phyloP scores from a whole-genome alignment of 2,329 filamentous ascomycete species.

The Sclerotinia subarctica region DNA sequence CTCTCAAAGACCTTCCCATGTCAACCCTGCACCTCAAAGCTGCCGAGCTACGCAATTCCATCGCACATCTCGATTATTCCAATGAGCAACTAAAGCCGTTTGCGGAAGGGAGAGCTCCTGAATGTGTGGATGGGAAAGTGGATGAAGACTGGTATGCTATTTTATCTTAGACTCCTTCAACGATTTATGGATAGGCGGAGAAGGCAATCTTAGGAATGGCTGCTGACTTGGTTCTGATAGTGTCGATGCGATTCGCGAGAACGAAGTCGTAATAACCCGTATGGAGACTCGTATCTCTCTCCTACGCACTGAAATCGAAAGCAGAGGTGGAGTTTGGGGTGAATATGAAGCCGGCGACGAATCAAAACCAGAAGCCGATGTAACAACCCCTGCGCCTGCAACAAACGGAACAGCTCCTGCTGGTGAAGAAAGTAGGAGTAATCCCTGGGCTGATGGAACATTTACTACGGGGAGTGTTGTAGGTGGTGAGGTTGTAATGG shows the following conservation, averaged over 20 bases:
- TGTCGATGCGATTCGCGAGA: constrained; percentile 72
- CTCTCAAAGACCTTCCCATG: constrained; percentile 64
- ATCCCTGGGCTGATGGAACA: constrained; percentile 60
- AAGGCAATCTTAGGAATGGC: constrained; percentile 65
- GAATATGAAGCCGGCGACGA: constrained; percentile 52
- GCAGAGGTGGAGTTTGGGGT: constrained; percentile 53
- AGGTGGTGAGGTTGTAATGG: constrained; percentile 49
- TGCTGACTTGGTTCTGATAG: constrained; percentile 57
- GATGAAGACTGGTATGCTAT: constrained; percentile 60
- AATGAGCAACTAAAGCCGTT: constrained; percentile 71
- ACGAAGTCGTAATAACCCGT: constrained; percentile 63
- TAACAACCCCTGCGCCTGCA: not conserved
- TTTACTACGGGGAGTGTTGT: constrained; percentile 59
- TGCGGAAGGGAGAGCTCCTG: constrained; percentile 45
- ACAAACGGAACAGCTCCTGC: constrained; percentile 28
- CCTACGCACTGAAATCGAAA: constrained; percentile 60
- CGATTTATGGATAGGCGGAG: constrained; percentile 64
- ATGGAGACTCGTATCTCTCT: constrained; percentile 66
- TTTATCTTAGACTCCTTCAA: not conserved
- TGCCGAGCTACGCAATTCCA: constrained; percentile 71
- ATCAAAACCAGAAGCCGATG: constrained; percentile 35
- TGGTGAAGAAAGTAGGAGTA: constrained; percentile 29
- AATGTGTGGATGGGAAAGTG: constrained; percentile 41
- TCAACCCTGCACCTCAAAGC: constrained; percentile 67
- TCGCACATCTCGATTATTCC: constrained; percentile 69